Conservation (phyloP, 352 stramenopile species). For the Blastocystis sp. region DNA sequence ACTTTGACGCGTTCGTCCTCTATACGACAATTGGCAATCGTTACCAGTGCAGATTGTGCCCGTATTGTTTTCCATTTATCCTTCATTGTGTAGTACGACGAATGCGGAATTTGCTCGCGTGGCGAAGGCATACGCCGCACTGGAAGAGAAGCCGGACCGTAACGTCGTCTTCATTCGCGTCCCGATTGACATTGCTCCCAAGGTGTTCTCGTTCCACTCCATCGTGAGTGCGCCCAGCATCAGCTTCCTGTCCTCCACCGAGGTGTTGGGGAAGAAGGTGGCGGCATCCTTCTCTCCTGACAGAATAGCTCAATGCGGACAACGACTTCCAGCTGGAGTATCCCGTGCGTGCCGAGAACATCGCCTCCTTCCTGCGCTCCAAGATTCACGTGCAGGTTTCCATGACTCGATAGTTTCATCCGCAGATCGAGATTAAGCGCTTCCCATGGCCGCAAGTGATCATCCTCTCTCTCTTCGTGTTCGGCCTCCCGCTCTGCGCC, state of each 20-base stretch:
- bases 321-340: constrained; percentile 60
- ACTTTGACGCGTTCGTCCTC: constrained; percentile 67
- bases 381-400: constrained; percentile 55
- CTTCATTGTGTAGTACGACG: constrained; percentile 13
- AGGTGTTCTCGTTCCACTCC: constrained; percentile 57
- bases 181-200: constrained; percentile 29
- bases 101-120: not conserved
- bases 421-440: constrained; percentile 67
- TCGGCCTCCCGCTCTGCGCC: not conserved
- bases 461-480: constrained; percentile 30
- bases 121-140: constrained; percentile 24
- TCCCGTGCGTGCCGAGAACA: constrained; percentile 50
- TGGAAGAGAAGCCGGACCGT: not conserved
- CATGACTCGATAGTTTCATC: not conserved
- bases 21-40: constrained; percentile 49
- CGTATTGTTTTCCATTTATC: not conserved
- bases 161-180: constrained; percentile 65
- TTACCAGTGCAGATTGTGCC: constrained; percentile 51
- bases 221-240: constrained; percentile 48
- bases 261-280: constrained; percentile 45
- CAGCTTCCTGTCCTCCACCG: constrained; percentile 23
- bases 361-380: constrained; percentile 54
- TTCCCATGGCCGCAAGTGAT: constrained; percentile 69
- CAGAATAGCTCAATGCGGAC: constrained; percentile 45
- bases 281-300: not conserved